Evolutionary conservation across 2,329 filamentous ascomycete species (phyloP).

Genomic region (Anisogramma anomala): DNA sequence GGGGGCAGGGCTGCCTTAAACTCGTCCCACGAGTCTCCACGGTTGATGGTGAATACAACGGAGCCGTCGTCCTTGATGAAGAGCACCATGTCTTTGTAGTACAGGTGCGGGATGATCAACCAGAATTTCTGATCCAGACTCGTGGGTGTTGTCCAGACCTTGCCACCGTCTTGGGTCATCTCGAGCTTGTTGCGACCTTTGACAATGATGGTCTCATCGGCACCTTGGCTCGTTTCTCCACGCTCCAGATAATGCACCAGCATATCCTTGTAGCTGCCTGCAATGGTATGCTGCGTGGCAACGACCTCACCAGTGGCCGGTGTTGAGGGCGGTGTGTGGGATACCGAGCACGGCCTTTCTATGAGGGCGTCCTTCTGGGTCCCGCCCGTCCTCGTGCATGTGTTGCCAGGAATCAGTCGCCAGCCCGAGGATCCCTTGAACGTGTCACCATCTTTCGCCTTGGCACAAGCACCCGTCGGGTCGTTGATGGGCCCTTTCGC

Average conservation of each 20-base stretch:
- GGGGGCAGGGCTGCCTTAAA: slow-evolving; percentile 41
- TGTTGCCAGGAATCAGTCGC: slow-evolving; percentile 78
- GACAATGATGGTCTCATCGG: slow-evolving; percentile 61
- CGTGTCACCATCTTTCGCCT: slow-evolving; percentile 50
- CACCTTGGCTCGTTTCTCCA: slow-evolving; percentile 45
- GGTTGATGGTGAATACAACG: slow-evolving; percentile 72
- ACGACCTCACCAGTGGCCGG: slow-evolving; percentile 57
- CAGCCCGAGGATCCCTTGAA: slow-evolving; percentile 85
- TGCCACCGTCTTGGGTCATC: slow-evolving; percentile 77
- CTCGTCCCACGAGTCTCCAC: slow-evolving; percentile 58
- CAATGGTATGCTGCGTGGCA: slow-evolving; percentile 50
- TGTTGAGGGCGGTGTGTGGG: slow-evolving; percentile 32
- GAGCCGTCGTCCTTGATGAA: slow-evolving; percentile 59
- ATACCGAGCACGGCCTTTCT: slow-evolving; percentile 65
- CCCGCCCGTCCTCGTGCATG: slow-evolving; percentile 50
- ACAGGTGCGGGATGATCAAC: slow-evolving; percentile 63
- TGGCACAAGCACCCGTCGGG: slow-evolving; percentile 63
- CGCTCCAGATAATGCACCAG: slow-evolving; percentile 67
- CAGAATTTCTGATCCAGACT: slow-evolving; percentile 61
- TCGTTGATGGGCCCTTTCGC: slow-evolving; percentile 48
- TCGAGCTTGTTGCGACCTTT: slow-evolving; percentile 48
- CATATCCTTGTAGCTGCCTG: slow-evolving; percentile 34
- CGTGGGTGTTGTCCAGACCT: slow-evolving; percentile 56
- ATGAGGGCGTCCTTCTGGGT: slow-evolving; percentile 59
- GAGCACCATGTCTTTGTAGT: slow-evolving; percentile 76